Base-by-base conservation (phyloP, 305 asterid species). In the Fraxinus velutina region DNA sequence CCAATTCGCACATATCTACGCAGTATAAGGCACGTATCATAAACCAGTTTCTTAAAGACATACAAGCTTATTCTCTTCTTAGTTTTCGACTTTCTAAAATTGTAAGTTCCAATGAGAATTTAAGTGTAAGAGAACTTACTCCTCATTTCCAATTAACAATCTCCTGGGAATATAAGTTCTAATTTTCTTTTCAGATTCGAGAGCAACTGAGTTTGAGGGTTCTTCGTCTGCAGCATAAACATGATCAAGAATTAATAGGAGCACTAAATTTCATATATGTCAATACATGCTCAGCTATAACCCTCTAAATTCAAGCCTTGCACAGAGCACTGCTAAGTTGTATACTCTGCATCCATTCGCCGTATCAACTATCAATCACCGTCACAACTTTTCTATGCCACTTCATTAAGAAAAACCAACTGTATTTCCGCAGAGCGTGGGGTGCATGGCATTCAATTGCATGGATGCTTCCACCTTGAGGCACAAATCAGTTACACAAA, bases 1-100 rank as follows among this genome's bases (percentile, higher is more conserved):
- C 97, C 98, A 79, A 93, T 89, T 78, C 93, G 93, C 80, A 96
- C 94, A 86, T 96, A 96, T 85, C 98, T 93, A 86, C 78, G 84
- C 74, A 76, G 86, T 79, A 72, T 50, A 77, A 86, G 79, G 42
- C 71, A 77, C 42, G 34, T 75, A 30, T 32, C 79, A 86, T 30
- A 78, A 82, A 77, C 76, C 84, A 76, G 64, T 75, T 66, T 74
- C 72, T 47, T 66, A 39, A 70, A 52, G 57, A 83, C 71, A 75
- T 71, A 70, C 19, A 70, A 70, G 39, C 78, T 64, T 19, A 78
- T 73, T 44, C 55, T 72, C 66, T 34, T 78, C 22, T 7, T 47
- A 13, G 32, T 36, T 73, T 64, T 73, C 62, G 66, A 60, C 70
- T 64, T 80, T 68, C 74, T 64, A 34, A 21, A 75, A 73, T 27